Evolutionary conservation across 192 early-diverging fungal species (phyloP).

Genomic region (Linnemannia hyalina): DNA sequence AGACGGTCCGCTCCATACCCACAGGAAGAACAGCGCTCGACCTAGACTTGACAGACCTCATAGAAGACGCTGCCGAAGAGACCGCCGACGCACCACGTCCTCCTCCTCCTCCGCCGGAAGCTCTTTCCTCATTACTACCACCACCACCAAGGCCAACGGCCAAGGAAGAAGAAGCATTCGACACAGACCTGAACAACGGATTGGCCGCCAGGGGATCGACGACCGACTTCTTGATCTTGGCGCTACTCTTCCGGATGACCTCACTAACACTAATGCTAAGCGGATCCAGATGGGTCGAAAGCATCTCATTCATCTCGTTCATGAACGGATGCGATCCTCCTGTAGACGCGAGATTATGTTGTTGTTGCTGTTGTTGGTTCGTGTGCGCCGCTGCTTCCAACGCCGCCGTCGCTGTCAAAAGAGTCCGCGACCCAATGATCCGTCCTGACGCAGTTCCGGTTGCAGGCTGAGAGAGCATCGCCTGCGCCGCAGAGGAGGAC

Average conservation of each 20-base stretch:
- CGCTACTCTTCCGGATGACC: conserved; percentile 44
- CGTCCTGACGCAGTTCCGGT: conserved; percentile 24
- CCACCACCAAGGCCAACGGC: neutral
- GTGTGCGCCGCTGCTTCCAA: conserved; percentile 33
- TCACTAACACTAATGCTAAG: conserved; percentile 38
- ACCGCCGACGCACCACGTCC: neutral
- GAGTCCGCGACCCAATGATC: conserved; percentile 17
- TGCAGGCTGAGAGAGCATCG: conserved; percentile 28
- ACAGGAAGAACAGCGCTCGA: neutral
- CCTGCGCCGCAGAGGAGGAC: conserved; percentile 5
- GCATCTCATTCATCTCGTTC: conserved; percentile 41
- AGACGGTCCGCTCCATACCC: neutral
- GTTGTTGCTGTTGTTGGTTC: neutral
- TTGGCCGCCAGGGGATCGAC: conserved; percentile 38
- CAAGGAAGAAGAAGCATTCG: neutral
- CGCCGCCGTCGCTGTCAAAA: conserved; percentile 42
- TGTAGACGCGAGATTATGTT: neutral
- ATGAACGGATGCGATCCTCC: conserved; percentile 17
- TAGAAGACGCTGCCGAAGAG: conserved; percentile 23
- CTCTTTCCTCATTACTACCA: neutral
- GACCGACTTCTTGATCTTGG: conserved; percentile 40
- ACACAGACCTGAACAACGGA: conserved; percentile 12
- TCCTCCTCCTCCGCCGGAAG: neutral
- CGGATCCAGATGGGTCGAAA: conserved; percentile 40
- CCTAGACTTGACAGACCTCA: conserved; percentile 9